Percentiles rank a stretch among this genome's conserved stretches.
Conservation (phyloP, 2,329 filamentous ascomycete species). For the Byssochlamys sp. region DNA sequence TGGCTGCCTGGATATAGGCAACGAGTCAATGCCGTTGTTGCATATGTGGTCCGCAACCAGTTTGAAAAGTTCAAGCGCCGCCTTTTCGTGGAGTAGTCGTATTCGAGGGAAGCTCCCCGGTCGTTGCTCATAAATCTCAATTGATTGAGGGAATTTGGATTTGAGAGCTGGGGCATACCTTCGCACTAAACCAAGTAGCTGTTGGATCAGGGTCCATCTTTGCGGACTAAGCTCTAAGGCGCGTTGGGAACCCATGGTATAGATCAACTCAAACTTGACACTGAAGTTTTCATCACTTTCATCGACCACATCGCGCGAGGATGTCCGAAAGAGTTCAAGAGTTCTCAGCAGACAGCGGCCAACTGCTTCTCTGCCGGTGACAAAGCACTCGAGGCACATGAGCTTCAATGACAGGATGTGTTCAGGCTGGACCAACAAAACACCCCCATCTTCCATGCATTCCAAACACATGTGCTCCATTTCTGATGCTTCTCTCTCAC, state of each 20-base stretch:
- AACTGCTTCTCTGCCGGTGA: constrained; percentile 19
- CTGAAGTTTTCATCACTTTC: constrained; percentile 57
- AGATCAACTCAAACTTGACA: constrained; percentile 52
- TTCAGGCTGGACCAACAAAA: constrained; percentile 51
- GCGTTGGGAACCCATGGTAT: constrained; percentile 48
- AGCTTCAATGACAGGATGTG: constrained; percentile 49
- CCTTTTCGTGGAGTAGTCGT: constrained; percentile 39
- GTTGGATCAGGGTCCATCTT: constrained; percentile 49
- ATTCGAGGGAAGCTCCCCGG: constrained; percentile 40
- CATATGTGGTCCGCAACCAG: constrained; percentile 32
- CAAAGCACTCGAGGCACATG: constrained; percentile 46
- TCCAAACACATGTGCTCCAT: constrained; percentile 35
- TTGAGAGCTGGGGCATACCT: constrained; percentile 23
- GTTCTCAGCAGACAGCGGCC: constrained; percentile 30
- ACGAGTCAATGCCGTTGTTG: constrained; percentile 32
- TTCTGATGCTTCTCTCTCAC: constrained; percentile 12
- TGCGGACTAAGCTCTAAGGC: constrained; percentile 44
- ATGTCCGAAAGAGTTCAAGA: constrained; percentile 37
- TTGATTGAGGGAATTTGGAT: constrained; percentile 21
- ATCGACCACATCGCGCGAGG: constrained; percentile 50
- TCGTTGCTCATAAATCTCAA: constrained; percentile 33
- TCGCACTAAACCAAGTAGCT: constrained; percentile 40
- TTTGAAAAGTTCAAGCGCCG: constrained; percentile 16
- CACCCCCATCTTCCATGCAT: constrained; percentile 43
- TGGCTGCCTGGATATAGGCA: constrained; percentile 36